Evolutionary conservation across 108 stramenopile species (phyloP), one percentile per base, ranked within the genome.

Genomic region (Skeletonema marinoi): DNA sequence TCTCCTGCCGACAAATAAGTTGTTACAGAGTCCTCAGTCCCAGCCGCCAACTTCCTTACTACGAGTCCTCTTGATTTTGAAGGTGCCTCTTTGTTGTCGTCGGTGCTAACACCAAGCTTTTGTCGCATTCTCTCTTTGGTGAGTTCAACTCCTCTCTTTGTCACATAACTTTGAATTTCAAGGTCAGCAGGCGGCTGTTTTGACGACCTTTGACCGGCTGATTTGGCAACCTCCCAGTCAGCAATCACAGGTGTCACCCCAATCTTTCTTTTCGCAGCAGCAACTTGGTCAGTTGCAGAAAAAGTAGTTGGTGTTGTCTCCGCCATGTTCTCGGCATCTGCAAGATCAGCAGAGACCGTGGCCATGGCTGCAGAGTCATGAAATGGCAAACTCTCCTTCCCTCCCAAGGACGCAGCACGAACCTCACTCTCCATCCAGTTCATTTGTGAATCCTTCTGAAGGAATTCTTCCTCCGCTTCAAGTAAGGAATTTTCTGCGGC

Each of bases 341-440:
- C 44, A 16, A 46, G 44, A n/a, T 46, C 44, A 46, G 44, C 44
- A 46, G 44, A 46, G 44, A 46, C 2, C 12, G 54, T 33, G 1
- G 70, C 64, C 42, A 65, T 64, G 42, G 50, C 64, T 58, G 63
- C 65, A 25, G 65, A 51, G 3, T 67, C 62, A 46, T 62, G 11
- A 11, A 72, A 32, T 38, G 70, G 70, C 16, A 65, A 38, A 19
- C 13, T 21, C 16, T 78, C 78, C 14, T 70, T 50, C 30, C 41
- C 78, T 19, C 70, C 70, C 66, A 78, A 50, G 19, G 65, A 71
- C 19, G 65, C 78, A 46, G 78, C 66, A 36, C 42, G 10, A 17
- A 46, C 65, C n/a, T 78, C 78, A 60, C 70, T 78, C 41, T 66
- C 78, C 78, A 78, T 78, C 70, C 76, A 77, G 29, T 66, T 66